These are phyloP conservation scores for Isoetes engelmannii DNA, from an alignment of 83 land plant species.

Conservation along the genomic window DNA sequence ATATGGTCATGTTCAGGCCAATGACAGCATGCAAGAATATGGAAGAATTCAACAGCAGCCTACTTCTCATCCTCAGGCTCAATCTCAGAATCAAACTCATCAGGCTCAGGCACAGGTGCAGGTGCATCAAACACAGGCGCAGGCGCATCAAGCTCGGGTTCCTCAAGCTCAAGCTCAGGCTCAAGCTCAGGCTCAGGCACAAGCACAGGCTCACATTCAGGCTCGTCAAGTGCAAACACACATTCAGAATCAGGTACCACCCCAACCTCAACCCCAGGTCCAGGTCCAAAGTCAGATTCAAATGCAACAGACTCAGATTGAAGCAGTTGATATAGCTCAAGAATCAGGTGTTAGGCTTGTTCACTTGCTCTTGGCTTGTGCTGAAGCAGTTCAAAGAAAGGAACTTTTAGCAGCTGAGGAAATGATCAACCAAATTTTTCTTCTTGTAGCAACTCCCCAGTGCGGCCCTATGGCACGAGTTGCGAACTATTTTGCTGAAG, in stretches of 20 bases:
- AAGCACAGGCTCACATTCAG: neutral
- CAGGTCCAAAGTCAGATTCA: neutral
- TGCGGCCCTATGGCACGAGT: slow-evolving; percentile 59
- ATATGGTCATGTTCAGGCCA: too few species aligned
- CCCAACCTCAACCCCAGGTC: neutral
- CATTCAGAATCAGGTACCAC: neutral
- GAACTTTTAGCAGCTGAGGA: slow-evolving; percentile 36
- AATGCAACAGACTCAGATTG: slow-evolving; percentile 13
- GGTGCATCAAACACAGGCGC: too few species aligned
- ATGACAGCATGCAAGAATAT: too few species aligned
- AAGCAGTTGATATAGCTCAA: slow-evolving; percentile 47
- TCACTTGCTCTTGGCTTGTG: slow-evolving; percentile 55
- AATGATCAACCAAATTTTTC: slow-evolving; percentile 37
- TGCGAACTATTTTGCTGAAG: slow-evolving; percentile 62
- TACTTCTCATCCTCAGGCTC: too few species aligned
- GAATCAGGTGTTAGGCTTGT: slow-evolving; percentile 51
- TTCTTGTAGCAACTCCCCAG: slow-evolving; percentile 29
- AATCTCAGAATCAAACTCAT: too few species aligned
- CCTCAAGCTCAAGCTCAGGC: neutral
- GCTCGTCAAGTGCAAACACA: neutral
- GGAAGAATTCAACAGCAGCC: too few species aligned
- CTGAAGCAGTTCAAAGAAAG: slow-evolving; percentile 51
- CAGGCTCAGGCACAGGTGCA: too few species aligned
- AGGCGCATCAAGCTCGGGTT: too few species aligned
- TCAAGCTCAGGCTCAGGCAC: slow-evolving; percentile 1